Conservation (phyloP, 2,329 filamentous ascomycete genomes). For the Penicillium sp. region DNA sequence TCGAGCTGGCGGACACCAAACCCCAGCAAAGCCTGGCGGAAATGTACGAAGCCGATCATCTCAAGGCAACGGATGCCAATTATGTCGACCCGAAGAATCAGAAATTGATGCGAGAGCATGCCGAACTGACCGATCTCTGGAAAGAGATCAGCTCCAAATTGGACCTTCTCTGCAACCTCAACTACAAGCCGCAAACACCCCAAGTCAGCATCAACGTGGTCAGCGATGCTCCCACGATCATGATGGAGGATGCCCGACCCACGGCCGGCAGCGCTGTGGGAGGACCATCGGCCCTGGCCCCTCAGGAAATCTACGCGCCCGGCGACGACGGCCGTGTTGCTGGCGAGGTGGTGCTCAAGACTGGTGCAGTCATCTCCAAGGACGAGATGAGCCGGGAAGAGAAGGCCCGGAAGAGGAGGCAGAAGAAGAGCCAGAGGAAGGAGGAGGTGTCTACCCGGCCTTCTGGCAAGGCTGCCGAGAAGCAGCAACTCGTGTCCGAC, state of each 20-base stretch:
- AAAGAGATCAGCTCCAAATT: constrained; percentile 78
- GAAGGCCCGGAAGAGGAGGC: constrained; percentile 74
- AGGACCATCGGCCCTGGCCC: constrained; percentile 75
- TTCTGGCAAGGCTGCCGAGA: constrained; percentile 52
- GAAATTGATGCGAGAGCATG: constrained; percentile 80
- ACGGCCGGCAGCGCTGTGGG: constrained; percentile 71
- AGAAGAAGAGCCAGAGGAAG: constrained; percentile 81
- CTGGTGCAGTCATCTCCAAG: constrained; percentile 75
- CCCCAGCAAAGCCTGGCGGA: constrained; percentile 86
- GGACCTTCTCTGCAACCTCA: constrained; percentile 89
- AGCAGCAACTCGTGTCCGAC: constrained; percentile 66
- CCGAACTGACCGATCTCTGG: constrained; percentile 83
- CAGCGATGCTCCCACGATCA: constrained; percentile 85
- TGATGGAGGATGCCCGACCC: constrained; percentile 94
- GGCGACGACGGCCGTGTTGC: constrained; percentile 66
- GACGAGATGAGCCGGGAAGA: constrained; percentile 91
- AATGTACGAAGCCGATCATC: constrained; percentile 91
- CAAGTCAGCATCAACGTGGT: constrained; percentile 85
- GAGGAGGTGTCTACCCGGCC: constrained; percentile 56
- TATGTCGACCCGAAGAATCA: constrained; percentile 84
- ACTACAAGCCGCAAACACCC: constrained; percentile 89
- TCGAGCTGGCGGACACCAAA: constrained; percentile 86
- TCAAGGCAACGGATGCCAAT: constrained; percentile 76
- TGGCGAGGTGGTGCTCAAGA: constrained; percentile 78
- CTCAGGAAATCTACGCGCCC: constrained; percentile 92